Evolutionary conservation across 352 stramenopile species (phyloP), one percentile per base, ranked within the genome.

Genomic region (Phytopythium litorale): DNA sequence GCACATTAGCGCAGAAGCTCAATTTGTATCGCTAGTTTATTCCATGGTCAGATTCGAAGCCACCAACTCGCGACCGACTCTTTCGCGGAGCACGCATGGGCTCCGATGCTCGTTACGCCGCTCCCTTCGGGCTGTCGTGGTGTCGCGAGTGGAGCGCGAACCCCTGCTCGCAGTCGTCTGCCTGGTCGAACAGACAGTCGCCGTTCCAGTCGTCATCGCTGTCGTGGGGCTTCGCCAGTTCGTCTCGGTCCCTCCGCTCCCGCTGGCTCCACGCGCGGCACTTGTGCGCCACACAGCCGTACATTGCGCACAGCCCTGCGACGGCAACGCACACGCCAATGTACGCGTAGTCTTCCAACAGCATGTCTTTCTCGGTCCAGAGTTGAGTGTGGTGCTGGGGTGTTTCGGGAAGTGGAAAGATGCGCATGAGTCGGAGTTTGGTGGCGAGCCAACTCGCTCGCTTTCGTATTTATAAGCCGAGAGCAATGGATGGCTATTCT

Each of bases 251-350:
- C 0, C 18, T 43, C 18, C 15, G 32, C 4, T 45, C 51, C 11
- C 21, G 11, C 7, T 23, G 32, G 28, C 33, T 46, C 52, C 33
- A 46, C 33, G 43, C 18, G 32, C 32, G 52, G 37, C 52, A 46
- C 52, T 48, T 58, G 52, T 46, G 52, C 33, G 52, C 33, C 33
- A 21, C 18, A 19, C 52, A 58, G 9, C 33, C 52, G 32, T 58
- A 58, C 16, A 46, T 18, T 2, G 52, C 52, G 11, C 52, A 46
- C 33, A 46, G 32, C 18, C 28, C 33, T 23, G 33, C 52, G 52
- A 58, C 46, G 52, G 33, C n/a, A 19, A 58, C 16, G 32, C 52
- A 58, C 52, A 45, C 33, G 52, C n/a, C 33, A 30, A 58, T 48
- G 23, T 58, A 58, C 19, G 33, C 52, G 49, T 42, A 56, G 15